Evolutionary conservation across 495 filamentous ascomycete species (phyloP), one percentile per base, ranked within the genome.

Genomic region (Trichoderma asperelloides): DNA sequence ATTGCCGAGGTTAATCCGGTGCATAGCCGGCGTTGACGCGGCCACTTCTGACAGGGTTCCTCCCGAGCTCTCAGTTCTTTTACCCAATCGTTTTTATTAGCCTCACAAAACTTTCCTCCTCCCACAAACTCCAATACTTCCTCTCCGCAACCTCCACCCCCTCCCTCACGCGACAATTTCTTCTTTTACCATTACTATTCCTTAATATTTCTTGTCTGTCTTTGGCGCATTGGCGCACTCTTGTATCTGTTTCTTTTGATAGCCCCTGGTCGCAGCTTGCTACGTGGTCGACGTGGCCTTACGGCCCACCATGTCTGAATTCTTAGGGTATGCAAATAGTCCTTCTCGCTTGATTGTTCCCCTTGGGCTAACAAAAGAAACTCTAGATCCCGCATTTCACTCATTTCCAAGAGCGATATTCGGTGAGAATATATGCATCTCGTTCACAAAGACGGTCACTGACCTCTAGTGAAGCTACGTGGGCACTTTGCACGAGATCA

Each of bases 381-480:
- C 28, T 69, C 63, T 71, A 92, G 91, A 70, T 82, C 90, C 65
- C 84, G 87, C 64, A 94, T 94, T 77, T 92, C 89, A 40, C 82
- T 99, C 77, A 93, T 99, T 78, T 98, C 96, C 23, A 96, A 91
- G 79, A 96, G 93, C 77, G 92, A 97, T 78, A 97, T 99, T 78
- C 90, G 92, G 91, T 96, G 55, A 60, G 55, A 60, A 60, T 60
- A 23, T 60, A 12, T 30, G 55, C 55, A 28, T 25, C 23, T 60
- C 55, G 55, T 60, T 60, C 55, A 60, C 55, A 23, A 30, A 60
- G 55, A 60, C 55, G 55, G 23, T 60, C 55, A 30, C 70, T 67
- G 64, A 62, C 68, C 64, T 66, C 69, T 63, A 39, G 39, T 67
- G 23, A 67, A 97, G 93, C 71, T 98, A 98, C 83, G 92, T 96